Evolutionary conservation across 2,329 filamentous ascomycete species (phyloP).

Genomic region (Pseudogymnoascus sp.): DNA sequence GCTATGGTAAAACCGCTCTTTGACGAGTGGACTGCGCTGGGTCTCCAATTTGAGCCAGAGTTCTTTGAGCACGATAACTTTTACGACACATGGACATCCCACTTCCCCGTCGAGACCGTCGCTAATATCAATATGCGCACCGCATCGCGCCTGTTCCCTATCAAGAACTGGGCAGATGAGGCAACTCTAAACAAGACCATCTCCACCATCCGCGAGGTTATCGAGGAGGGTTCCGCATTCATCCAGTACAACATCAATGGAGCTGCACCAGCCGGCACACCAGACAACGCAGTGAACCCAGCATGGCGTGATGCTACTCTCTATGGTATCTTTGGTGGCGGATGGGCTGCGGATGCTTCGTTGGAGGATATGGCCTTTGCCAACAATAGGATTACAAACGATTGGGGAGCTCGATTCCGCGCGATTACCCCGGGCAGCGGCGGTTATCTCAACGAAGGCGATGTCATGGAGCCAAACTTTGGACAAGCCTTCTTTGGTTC

Average conservation of each 20-base stretch:
- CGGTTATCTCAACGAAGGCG: constrained; percentile 43
- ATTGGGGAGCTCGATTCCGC: constrained; percentile 26
- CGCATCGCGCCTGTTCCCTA: constrained; percentile 36
- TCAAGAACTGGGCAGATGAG: constrained; percentile 29
- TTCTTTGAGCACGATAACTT: constrained; percentile 7
- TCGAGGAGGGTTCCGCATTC: constrained; percentile 30
- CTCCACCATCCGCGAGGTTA: constrained; percentile 25
- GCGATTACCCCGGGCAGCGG: constrained; percentile 33
- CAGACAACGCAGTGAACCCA: constrained; percentile 16
- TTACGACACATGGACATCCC: constrained; percentile 32
- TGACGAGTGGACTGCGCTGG: constrained; percentile 26
- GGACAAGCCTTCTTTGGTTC: constrained; percentile 37
- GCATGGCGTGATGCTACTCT: constrained; percentile 13
- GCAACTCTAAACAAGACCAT: constrained; percentile 20
- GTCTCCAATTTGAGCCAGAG: constrained; percentile 10
- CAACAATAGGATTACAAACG: constrained; percentile 26
- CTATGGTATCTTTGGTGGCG: constrained; percentile 4
- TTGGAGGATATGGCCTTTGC: constrained; percentile 20
- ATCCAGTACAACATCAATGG: constrained; percentile 10
- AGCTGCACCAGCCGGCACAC: constrained; percentile 10
- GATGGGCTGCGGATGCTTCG: constrained; percentile 15
- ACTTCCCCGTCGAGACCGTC: constrained; percentile 24
- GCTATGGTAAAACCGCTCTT: constrained; percentile 30
- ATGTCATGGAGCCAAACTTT: constrained; percentile 36
- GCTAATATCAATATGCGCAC: constrained; percentile 27